Evolutionary conservation across 2,329 filamentous ascomycete species (phyloP), one percentile per base, ranked within the genome.

Genomic region (Neonectria neomacrospora): DNA sequence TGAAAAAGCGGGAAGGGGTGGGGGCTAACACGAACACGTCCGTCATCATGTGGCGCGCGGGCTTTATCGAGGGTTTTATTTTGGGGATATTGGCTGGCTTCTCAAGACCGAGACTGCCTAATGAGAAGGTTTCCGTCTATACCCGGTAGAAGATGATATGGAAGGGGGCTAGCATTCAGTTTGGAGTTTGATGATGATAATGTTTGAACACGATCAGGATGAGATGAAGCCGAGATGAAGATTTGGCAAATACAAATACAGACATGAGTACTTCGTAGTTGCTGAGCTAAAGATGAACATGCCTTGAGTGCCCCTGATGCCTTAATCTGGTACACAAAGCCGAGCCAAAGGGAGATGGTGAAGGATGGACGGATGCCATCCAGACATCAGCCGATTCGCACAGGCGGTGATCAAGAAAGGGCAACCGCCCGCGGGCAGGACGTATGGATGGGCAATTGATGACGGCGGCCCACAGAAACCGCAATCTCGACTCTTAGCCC

Each of bases 41-140:
- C 50, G 50, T 69, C 59, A 67, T 67, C 56, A 58, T 53, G 54
- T 52, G 56, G 60, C 60, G 68, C 57, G 63, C 44, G 60, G 66
- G 64, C 60, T 71, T 56, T 22, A 53, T 45, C 10, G 22, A 56
- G 39, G 50, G 23, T 44, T 60, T 47, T 58, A 53, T 63, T 66
- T 53, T 45, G 58, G 54, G 48, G 26, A 34, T 32, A 28, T n/a
- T 68, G 58, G 56, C 37, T 39, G 50, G 23, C 34, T 60, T 56
- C 30, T 53, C 32, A 56, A 72, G 63, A 68, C 42, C 48, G 60
- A 54, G 32, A 54, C 37, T 32, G 52, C 22, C 10, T 37, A 41
- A 42, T 32, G 47, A 37, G 48, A 47, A 41, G 42, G 20, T 32
- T 54, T 54, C 32, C 32, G 30, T 23, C 23, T n/a, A 58, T 37